Base-by-base conservation (phyloP, 129 eudicot species). In the Oenanthe sinensis region DNA sequence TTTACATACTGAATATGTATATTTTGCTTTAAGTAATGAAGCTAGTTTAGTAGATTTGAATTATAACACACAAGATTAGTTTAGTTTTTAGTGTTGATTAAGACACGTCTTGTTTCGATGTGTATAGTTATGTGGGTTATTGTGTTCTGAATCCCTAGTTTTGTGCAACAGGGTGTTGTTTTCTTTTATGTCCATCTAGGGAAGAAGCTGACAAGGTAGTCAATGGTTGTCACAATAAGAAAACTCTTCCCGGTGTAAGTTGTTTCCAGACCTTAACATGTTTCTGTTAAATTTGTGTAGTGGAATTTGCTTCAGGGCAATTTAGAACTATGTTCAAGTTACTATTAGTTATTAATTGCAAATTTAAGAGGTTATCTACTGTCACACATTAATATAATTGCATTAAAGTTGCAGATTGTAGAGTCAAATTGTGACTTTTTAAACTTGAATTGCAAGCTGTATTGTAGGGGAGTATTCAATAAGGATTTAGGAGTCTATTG, bases 131-230 rank as follows among this genome's bases (percentile, higher is more conserved):
- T 39, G 42, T 39, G 42, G 42, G 42, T 70, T 5, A 75, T 77
- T 68, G 78, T 26, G 68, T 76, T 65, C 82, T 77, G 77, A 42
- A 88, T 46, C 85, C 87, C 86, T 90, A 86, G 89, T 89, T 80
- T 36, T 37, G 50, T 60, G 62, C 73, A 22, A 79, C 84, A 95
- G 98, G 98, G 62, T 95, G 98, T 87, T 95, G 98, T 74, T 95
- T 95, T 82, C 87, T 95, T 55, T 86, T 91, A 70, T 95, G 98
- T 83, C 96, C 98, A 79, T 87, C 93, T 63, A 87, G 98, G 75
- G 89, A 91, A 69, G 98, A 95, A 81, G 97, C 97, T 4, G 98
- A 95, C 85, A 95, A 95, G 88, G 97, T 91, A 6, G 93, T 95
- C 75, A 80, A 82, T 81, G 97, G 88, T 40, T 95, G 86, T 80